Conservation (phyloP, 1,139 yeast genomes). For the Candida pseudoviswanathii region DNA sequence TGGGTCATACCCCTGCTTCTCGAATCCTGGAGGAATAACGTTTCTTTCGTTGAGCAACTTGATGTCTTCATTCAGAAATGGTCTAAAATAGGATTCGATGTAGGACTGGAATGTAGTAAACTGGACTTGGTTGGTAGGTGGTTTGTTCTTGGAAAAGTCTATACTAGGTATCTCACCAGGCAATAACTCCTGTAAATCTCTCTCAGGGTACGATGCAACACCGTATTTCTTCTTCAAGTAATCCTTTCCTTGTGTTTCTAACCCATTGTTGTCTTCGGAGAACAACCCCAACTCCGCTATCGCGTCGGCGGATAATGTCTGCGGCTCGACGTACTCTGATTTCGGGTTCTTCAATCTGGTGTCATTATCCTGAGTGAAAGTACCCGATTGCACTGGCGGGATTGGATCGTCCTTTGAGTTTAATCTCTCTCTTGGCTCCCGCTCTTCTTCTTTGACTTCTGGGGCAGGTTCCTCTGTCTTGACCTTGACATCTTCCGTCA, state of each 20-base stretch:
- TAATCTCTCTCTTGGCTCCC: slow-evolving; percentile 14
- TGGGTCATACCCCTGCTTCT: slow-evolving; percentile 58
- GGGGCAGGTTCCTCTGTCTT: slow-evolving; percentile 11
- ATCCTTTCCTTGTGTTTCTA: slow-evolving; percentile 67
- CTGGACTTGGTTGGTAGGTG: slow-evolving; percentile 89
- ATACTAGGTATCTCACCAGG: slow-evolving; percentile 89
- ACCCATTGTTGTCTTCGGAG: slow-evolving; percentile 57
- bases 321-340: slow-evolving; percentile 74
- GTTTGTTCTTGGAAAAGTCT: slow-evolving; percentile 80
- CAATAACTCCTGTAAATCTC: slow-evolving; percentile 69
- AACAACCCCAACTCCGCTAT: slow-evolving; percentile 65
- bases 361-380: slow-evolving; percentile 53
- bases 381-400: slow-evolving; percentile 52
- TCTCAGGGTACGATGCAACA: slow-evolving; percentile 85
- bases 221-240: slow-evolving; percentile 77
- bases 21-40: slow-evolving; percentile 56
- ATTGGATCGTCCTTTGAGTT: slow-evolving; percentile 35
- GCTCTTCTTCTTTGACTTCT: slow-evolving; percentile 11
- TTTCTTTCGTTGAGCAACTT: slow-evolving; percentile 66
- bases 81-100: slow-evolving; percentile 82
- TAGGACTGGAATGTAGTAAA: slow-evolving; percentile 85
- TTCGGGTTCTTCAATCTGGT: slow-evolving; percentile 72
- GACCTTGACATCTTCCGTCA: slow-evolving; percentile 14
- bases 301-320: slow-evolving; percentile 71
- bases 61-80: slow-evolving; percentile 77